phyloP scores from a whole-genome alignment of 176 grass and related monocot genomes.

The Saccharum officinarum region DNA sequence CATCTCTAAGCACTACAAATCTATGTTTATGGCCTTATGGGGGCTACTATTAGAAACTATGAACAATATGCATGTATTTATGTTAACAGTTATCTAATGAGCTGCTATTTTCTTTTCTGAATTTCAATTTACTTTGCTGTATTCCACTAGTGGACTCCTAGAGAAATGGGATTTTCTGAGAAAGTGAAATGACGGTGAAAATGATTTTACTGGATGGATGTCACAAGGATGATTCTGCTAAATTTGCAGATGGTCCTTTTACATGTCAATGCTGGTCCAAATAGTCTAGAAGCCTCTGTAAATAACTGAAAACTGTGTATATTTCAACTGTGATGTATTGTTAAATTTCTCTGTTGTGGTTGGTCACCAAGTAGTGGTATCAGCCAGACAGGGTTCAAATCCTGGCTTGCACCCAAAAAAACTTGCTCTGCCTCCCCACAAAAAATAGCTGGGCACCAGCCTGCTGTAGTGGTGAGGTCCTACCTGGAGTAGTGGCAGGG shows the following conservation, averaged over 20 bases:
- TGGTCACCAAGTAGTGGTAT: not conserved
- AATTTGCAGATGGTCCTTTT: slow-evolving; percentile 27
- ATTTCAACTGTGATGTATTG: slow-evolving; percentile 10
- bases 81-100: slow-evolving; percentile 12
- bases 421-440: not conserved
- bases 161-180: not conserved
- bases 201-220: slow-evolving; percentile 16
- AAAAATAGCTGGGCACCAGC: not conserved
- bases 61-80: slow-evolving; percentile 23
- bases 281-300: slow-evolving; percentile 25
- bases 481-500: not conserved
- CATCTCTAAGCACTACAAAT: slow-evolving; percentile 1
- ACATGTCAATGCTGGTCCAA: not conserved
- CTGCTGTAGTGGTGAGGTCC: not conserved
- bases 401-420: not conserved
- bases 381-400: not conserved
- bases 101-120: slow-evolving; percentile 2
- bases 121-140: slow-evolving; percentile 33
- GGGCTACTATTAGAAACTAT: slow-evolving; percentile 12
- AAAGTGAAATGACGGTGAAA: not conserved
- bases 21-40: slow-evolving; percentile 20
- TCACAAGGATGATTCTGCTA: slow-evolving; percentile 10
- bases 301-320: not conserved
- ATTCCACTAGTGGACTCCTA: slow-evolving; percentile 22
- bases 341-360: not conserved